Evolutionary conservation across 495 filamentous ascomycete species (phyloP), one percentile per base, ranked within the genome.

Genomic region (Tuber calosporum): DNA sequence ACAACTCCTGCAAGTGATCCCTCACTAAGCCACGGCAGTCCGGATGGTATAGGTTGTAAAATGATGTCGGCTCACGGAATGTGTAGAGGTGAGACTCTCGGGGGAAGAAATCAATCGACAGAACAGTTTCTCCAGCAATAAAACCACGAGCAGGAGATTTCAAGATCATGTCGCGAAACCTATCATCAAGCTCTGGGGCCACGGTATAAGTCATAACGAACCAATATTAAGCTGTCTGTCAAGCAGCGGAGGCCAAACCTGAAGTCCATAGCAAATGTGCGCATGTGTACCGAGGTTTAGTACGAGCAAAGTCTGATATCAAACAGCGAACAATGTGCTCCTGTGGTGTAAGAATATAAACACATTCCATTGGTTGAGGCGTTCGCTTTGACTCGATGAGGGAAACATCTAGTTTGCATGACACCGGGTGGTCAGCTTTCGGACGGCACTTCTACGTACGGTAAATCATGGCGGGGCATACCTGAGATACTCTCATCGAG

Each of bases 401-500:
- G 20, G 76, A 78, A 15, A 78, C 76, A 74, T 78, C 76, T 78
- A 17, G 34, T 34, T 62, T 5, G 53, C 11, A 26, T 5, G 30
- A 6, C 53, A 62, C 30, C 53, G 34, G 13, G 34, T 62, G 53
- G 53, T 62, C 26, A 62, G 13, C 26, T 34, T 34, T 62, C 53
- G 53, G 17, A 62, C 13, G 53, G 26, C 13, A 62, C 53, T 34
- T 34, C n/a, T 17, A 15, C 26, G 53, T 22, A 62, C 53, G 4
- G 17, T 38, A 62, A 15, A 9, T 30, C 20, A 70, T 36, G 4
- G 11, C 22, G 67, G 30, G 77, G 79, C 90, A 82, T 87, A 98
- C 94, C 96, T 72, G 94, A 93, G 81, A 99, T 91, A 81, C 96
- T 96, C 82, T 93, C 87, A 82, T 95, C 94, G 82, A 99, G 90